A percentile compares a stretch with the other conserved stretches of the same genome.
phyloP scores from a whole-genome alignment of 2,329 filamentous ascomycete species.

The Clarireedia homoeocarpa region DNA sequence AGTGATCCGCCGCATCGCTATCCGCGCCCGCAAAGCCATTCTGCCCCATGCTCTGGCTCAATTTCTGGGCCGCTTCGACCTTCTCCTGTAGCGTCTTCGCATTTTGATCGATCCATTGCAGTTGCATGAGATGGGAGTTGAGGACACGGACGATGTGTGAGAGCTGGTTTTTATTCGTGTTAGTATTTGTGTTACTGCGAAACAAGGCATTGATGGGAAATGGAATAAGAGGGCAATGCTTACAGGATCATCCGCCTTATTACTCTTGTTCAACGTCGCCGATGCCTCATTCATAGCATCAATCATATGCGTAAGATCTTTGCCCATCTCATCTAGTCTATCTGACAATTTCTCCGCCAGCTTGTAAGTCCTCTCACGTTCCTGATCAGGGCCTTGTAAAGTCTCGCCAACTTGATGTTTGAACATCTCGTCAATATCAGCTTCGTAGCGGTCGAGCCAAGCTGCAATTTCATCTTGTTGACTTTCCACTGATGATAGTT shows the following conservation, averaged over 20 bases:
- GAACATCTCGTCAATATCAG: slow-evolving; percentile 84
- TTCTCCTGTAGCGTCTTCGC: slow-evolving; percentile 74
- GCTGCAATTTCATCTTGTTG: slow-evolving; percentile 85
- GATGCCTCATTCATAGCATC: slow-evolving; percentile 95
- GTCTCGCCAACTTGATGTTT: slow-evolving; percentile 72
- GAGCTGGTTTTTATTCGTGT: slow-evolving; percentile 45
- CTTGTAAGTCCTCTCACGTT: slow-evolving; percentile 94
- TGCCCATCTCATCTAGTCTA: slow-evolving; percentile 86
- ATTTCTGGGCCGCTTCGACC: slow-evolving; percentile 74
- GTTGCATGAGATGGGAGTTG: slow-evolving; percentile 83
- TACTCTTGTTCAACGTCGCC: slow-evolving; percentile 80
- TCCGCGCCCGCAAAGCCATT: slow-evolving; percentile 52
- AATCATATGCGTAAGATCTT: slow-evolving; percentile 91
- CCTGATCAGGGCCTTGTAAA: slow-evolving; percentile 82
- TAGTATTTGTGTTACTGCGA: slow-evolving; percentile 5
- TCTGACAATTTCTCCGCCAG: slow-evolving; percentile 88
- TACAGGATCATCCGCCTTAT: slow-evolving; percentile 81
- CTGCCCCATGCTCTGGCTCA: slow-evolving; percentile 51
- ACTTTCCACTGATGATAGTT: slow-evolving; percentile 80
- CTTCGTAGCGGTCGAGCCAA: slow-evolving; percentile 87
- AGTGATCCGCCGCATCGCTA: slow-evolving; percentile 73
- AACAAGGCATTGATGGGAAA: neutral
- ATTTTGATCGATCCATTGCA: slow-evolving; percentile 89
- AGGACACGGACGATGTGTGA: slow-evolving; percentile 93
- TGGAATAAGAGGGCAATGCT: slow-evolving; percentile 30